These are phyloP conservation scores for Colletotrichum tropicale DNA, from an alignment of 2,329 filamentous ascomycete species.

Conservation along the genomic window DNA sequence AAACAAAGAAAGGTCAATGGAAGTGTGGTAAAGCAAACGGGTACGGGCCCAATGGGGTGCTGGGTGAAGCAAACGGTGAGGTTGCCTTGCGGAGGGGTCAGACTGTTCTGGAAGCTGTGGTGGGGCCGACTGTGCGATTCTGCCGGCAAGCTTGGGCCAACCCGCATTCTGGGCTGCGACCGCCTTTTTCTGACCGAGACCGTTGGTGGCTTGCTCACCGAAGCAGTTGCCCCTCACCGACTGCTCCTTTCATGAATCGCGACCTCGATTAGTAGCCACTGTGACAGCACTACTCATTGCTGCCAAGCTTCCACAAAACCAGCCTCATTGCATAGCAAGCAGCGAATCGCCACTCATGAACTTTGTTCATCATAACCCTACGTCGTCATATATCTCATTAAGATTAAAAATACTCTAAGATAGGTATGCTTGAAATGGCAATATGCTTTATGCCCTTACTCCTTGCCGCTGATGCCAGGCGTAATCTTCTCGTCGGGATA, in stretches of 20 bases:
- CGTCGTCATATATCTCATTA: background rate
- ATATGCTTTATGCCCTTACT: background rate
- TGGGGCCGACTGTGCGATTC: conserved; percentile 22
- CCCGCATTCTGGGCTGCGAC: background rate
- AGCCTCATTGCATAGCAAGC: background rate
- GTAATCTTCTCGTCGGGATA: conserved; percentile 69
- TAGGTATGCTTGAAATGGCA: background rate
- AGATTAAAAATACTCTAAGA: background rate
- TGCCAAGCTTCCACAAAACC: background rate
- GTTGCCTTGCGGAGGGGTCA: background rate
- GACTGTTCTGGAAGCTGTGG: conserved; percentile 36
- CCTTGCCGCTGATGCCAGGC: conserved; percentile 11
- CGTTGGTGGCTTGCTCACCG: background rate
- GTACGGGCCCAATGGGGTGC: background rate
- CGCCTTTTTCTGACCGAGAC: background rate
- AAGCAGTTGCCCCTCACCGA: background rate
- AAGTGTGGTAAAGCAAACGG: background rate
- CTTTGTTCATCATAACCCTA: background rate
- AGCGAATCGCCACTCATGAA: rapidly evolving
- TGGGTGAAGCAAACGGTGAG: background rate
- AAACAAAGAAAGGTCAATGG: rapidly evolving
- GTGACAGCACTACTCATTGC: background rate
- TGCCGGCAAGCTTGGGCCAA: background rate
- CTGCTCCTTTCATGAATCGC: background rate
- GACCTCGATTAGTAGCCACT: background rate